Evolutionary conservation across 2,329 filamentous ascomycete genomes (phyloP).

Genomic region (Fusarium armeniacum): DNA sequence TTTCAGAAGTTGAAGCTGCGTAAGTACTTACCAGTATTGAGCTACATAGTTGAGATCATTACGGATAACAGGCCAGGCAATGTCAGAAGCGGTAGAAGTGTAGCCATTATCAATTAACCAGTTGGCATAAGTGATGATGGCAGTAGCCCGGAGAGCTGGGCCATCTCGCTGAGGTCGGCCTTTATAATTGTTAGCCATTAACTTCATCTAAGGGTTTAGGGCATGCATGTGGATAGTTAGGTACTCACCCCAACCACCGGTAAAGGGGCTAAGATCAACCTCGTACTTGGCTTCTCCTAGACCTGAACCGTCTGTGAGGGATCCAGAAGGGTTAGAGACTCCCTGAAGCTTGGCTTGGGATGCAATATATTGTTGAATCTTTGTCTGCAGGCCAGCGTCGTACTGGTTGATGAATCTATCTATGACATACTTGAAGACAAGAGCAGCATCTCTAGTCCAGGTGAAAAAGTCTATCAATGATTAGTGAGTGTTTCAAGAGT

Average conservation of each 20-base stretch:
- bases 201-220: background rate
- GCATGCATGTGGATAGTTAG: background rate
- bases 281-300: conserved; percentile 82
- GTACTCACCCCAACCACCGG: conserved; percentile 72
- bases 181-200: conserved; percentile 40
- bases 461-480: conserved; percentile 75
- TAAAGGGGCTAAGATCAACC: conserved; percentile 73
- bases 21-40: conserved; percentile 71
- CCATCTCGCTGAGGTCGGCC: conserved; percentile 84
- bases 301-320: conserved; percentile 64
- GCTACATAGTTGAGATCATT: conserved; percentile 83
- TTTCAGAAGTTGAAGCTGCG: background rate
- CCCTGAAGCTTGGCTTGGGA: conserved; percentile 76
- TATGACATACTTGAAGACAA: conserved; percentile 77
- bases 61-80: conserved; percentile 79
- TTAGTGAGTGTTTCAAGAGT: conserved; percentile 15
- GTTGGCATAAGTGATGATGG: conserved; percentile 78
- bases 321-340: conserved; percentile 77
- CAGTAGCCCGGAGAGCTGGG: conserved; percentile 80
- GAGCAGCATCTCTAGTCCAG: conserved; percentile 81
- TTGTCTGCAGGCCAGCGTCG: conserved; percentile 68
- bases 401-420: conserved; percentile 74
- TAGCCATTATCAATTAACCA: conserved; percentile 79
- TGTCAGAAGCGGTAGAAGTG: conserved; percentile 65
- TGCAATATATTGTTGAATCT: conserved; percentile 77